Evolutionary conservation across 2,329 filamentous ascomycete species (phyloP).

Genomic region (Penicillium aurantiogriseum): DNA sequence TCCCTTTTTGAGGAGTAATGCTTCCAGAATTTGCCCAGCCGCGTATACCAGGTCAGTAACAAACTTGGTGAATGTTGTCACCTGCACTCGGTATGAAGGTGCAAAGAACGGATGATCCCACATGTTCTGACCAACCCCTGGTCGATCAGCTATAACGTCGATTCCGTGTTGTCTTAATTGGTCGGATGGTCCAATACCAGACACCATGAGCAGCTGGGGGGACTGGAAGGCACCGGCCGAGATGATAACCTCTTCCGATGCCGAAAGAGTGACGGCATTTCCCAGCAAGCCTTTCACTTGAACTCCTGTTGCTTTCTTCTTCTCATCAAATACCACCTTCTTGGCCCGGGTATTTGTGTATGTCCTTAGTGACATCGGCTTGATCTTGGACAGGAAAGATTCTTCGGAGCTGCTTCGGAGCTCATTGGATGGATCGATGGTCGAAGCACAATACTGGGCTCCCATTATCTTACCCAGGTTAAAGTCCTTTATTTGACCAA

Average conservation of each 20-base stretch:
- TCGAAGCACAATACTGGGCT: constrained; percentile 39
- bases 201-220: constrained; percentile 54
- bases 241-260: constrained; percentile 52
- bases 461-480: constrained; percentile 46
- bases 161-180: constrained; percentile 29
- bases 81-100: constrained; percentile 28
- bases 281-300: constrained; percentile 26
- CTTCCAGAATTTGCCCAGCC: constrained; percentile 10
- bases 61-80: constrained; percentile 25
- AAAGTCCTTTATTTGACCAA: constrained; percentile 40
- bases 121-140: constrained; percentile 41
- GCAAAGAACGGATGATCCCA: constrained; percentile 36
- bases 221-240: constrained; percentile 55
- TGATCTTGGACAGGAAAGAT: constrained; percentile 35
- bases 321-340: constrained; percentile 42
- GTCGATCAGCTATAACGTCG: constrained; percentile 27
- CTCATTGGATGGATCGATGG: constrained; percentile 28
- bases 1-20: constrained; percentile 18
- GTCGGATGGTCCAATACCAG: constrained; percentile 47
- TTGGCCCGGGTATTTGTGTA: constrained; percentile 46
- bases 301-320: constrained; percentile 46
- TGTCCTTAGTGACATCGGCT: constrained; percentile 37
- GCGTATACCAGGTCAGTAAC: constrained; percentile 17
- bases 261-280: constrained; percentile 40
- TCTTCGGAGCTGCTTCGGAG: constrained; percentile 33